A percentile compares a stretch with the other conserved stretches of the same genome.
Conservation (phyloP, 768 basidiomycete species). For the Fomitopsis serialis region DNA sequence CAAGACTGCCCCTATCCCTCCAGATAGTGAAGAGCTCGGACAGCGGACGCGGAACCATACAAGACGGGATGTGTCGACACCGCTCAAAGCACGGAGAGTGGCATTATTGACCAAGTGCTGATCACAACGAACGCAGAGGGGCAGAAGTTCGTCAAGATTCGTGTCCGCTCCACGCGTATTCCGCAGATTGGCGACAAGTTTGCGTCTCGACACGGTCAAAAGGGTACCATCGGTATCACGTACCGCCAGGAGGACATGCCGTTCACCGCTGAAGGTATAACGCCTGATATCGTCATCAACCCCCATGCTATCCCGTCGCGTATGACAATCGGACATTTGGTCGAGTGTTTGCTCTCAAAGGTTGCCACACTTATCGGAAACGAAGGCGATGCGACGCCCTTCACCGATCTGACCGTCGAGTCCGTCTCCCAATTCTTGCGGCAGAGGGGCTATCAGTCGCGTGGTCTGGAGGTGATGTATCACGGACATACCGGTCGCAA, state of each 20-base stretch:
- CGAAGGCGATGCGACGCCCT: constrained; percentile 98
- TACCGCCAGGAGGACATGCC: constrained; percentile 99
- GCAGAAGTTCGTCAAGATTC: constrained; percentile 97
- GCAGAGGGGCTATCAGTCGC: constrained; percentile 91
- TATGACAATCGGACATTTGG: constrained; percentile 99
- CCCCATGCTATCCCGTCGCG: constrained; percentile 99
- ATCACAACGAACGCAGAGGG: constrained; percentile 96
- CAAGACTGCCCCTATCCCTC: constrained; percentile 95
- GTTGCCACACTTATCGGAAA: constrained; percentile 94
- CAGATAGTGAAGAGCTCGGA: constrained; percentile 95
- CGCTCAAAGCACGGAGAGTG: constrained; percentile 97
- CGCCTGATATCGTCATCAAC: constrained; percentile 97
- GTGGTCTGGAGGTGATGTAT: constrained; percentile 97
- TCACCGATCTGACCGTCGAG: constrained; percentile 97
- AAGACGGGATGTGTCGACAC: constrained; percentile 94
- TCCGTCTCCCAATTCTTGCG: constrained; percentile 90
- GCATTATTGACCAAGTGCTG: constrained; percentile 95
- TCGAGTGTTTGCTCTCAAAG: constrained; percentile 95
- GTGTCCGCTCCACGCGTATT: constrained; percentile 91
- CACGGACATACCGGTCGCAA: constrained; percentile 99
- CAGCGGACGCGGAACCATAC: constrained; percentile 92
- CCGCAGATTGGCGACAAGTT: constrained; percentile 99
- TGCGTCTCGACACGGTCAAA: constrained; percentile 98
- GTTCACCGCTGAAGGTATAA: constrained; percentile 94
- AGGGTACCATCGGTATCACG: constrained; percentile 99